These are phyloP conservation scores for Metschnikowia lachancei DNA, from an alignment of 805 yeast genomes.

Conservation along the genomic window DNA sequence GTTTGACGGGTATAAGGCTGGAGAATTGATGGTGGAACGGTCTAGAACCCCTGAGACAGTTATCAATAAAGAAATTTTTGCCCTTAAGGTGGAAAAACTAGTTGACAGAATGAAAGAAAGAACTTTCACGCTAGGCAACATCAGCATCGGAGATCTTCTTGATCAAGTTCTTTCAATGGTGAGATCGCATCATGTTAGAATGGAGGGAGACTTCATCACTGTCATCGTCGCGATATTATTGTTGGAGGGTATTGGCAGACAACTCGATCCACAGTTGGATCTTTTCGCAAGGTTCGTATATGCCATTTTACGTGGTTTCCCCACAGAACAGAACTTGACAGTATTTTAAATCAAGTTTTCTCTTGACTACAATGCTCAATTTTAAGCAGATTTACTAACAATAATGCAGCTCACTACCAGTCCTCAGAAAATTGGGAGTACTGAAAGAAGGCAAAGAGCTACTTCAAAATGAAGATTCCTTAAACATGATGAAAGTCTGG, in stretches of 20 bases:
- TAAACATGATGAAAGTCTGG: slow-evolving; percentile 90
- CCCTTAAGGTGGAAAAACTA: slow-evolving; percentile 78
- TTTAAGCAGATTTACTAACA: slow-evolving; percentile 15
- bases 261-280: slow-evolving; percentile 88
- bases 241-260: slow-evolving; percentile 93
- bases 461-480: slow-evolving; percentile 53
- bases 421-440: slow-evolving; percentile 74
- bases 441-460: slow-evolving; percentile 62
- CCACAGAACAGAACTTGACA: slow-evolving; percentile 31
- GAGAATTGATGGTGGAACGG: slow-evolving; percentile 92
- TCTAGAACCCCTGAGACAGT: slow-evolving; percentile 95
- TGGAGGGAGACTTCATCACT: slow-evolving; percentile 96
- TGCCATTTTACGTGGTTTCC: slow-evolving; percentile 39
- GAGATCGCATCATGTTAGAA: slow-evolving; percentile 87
- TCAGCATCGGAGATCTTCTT: slow-evolving; percentile 86
- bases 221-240: slow-evolving; percentile 91
- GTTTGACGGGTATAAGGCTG: slow-evolving; percentile 93
- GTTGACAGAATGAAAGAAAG: slow-evolving; percentile 79
- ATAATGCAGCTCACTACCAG: slow-evolving; percentile 71
- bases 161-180: slow-evolving; percentile 90
- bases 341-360: slow-evolving; percentile 4
- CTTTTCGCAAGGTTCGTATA: slow-evolving; percentile 93
- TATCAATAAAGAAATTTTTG: slow-evolving; percentile 78
- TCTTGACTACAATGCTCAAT: neutral
- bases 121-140: slow-evolving; percentile 88